Base-by-base conservation (phyloP, 225 moss, liverwort and hornwort species). In the Pseudoscleropodium purum region DNA sequence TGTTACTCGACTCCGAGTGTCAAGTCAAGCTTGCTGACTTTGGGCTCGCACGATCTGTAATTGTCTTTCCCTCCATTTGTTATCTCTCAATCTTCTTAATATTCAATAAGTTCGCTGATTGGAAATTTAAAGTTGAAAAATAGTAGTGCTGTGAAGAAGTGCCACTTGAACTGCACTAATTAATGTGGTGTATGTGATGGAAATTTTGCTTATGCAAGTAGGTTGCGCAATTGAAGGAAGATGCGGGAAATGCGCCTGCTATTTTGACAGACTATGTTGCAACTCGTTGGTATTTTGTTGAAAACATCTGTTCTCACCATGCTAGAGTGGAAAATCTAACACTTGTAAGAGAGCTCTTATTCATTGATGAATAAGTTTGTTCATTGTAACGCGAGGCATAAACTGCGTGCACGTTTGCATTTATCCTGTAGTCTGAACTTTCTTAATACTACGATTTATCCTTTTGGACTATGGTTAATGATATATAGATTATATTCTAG, bases 41-140 rank as follows among this genome's bases (percentile, higher is more conserved):
- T 91, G 98, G 98, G 87, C 96, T 99, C 78, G 98, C 96, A 69
- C 91, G 98, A 96, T 99, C 99, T 84, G 98, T 98, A 94, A 92
- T 81, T 37, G 5, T 62, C 57, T 64, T 76, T 39, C 18, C 49
- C 34, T 82, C 72, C 27, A 64, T 34, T 56, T 84, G 19, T 67
- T 52, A 65, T 84, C 74, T 66, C 39, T 72, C 7, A 66, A 43
- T 14, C 10, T 63, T 43, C 75, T 69, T 36, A 51, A 37, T 18
- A 69, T 84, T 76, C 57, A 89, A 33, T 80, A 78, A 52, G 47
- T 37, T 62, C 36, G 26, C 20, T 62, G 56, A 62, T 24, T 85
- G 39, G 26, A 24, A 47, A n/a, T 49, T 18, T 31, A 56, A 70
- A 62, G 63, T 27, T 70, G 60, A 76, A 56, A 26, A 47, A 39